Percentiles rank a stretch among this genome's conserved stretches.
Conservation (phyloP, 495 filamentous ascomycete species). For the Pseudoneurospora amorphoporcata region DNA sequence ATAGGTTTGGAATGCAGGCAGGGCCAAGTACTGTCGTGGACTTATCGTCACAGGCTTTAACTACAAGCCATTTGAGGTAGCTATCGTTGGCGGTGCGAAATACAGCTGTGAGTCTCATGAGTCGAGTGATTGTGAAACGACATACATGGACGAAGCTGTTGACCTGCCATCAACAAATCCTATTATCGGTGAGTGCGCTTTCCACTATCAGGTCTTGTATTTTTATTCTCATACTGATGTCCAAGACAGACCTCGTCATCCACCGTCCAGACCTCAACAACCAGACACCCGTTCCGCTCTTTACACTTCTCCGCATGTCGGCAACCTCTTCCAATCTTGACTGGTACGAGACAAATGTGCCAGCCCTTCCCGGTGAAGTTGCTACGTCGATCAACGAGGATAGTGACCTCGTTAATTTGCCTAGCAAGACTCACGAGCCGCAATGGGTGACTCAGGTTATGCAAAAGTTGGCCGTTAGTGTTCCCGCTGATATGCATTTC, state of each 20-base stretch:
- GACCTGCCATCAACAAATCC: conserved; percentile 23
- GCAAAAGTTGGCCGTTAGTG: conserved; percentile 25
- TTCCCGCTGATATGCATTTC: conserved; percentile 19
- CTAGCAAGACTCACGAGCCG: conserved; percentile 7
- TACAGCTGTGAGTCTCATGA: conserved; percentile 14
- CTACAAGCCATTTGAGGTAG: conserved; percentile 28
- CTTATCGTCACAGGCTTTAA: conserved; percentile 31
- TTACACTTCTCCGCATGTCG: conserved; percentile 35
- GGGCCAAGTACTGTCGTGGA: conserved; percentile 26
- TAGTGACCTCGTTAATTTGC: not conserved
- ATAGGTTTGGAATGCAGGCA: conserved; percentile 27
- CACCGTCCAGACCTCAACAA: conserved; percentile 27
- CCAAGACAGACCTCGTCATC: conserved; percentile 29
- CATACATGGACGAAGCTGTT: conserved; percentile 17
- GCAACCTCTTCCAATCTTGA: conserved; percentile 32
- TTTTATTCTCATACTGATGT: not conserved
- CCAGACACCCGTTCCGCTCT: conserved; percentile 20
- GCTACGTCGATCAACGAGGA: not conserved
- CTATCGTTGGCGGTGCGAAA: conserved; percentile 11
- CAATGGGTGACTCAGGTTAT: conserved; percentile 33
- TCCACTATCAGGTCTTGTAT: not conserved
- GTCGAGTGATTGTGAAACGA: conserved; percentile 27
- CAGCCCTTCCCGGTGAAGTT: conserved; percentile 9
- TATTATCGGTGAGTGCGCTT: conserved; percentile 27
- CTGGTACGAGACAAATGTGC: conserved; percentile 36